Evolutionary conservation across 2,329 filamentous ascomycete species (phyloP).

Genomic region (Trichoderma endophyticum): DNA sequence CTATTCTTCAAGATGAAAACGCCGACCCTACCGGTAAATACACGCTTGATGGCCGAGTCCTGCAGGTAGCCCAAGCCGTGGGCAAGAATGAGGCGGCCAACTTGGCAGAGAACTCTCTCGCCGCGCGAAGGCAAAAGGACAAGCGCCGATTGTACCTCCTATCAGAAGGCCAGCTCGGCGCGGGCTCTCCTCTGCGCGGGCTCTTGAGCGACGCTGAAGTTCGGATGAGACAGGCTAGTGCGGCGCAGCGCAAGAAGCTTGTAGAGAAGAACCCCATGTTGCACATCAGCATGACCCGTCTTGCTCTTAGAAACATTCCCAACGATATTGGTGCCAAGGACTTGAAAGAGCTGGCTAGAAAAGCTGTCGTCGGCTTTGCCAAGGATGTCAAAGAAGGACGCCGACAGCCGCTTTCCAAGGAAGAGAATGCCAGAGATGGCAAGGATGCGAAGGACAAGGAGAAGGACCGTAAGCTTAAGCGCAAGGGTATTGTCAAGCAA

Average conservation of each 20-base stretch:
- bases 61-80: conserved; percentile 82
- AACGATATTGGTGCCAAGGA: conserved; percentile 79
- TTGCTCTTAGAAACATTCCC: conserved; percentile 89
- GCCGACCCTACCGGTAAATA: conserved; percentile 80
- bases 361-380: conserved; percentile 93
- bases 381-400: conserved; percentile 78
- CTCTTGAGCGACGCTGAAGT: conserved; percentile 75
- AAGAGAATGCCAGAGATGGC: conserved; percentile 78
- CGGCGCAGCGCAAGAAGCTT: conserved; percentile 81
- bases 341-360: conserved; percentile 83
- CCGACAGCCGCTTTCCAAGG: conserved; percentile 78
- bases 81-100: conserved; percentile 75
- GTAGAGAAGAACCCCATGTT: conserved; percentile 89
- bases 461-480: conserved; percentile 71
- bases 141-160: conserved; percentile 88
- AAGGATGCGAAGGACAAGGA: conserved; percentile 80
- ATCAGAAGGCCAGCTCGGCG: conserved; percentile 76
- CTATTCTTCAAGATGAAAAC: conserved; percentile 82
- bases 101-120: conserved; percentile 67
- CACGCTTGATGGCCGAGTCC: conserved; percentile 82
- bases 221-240: conserved; percentile 83
- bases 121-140: conserved; percentile 69
- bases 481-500: conserved; percentile 84
- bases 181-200: conserved; percentile 73
- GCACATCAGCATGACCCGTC: conserved; percentile 82